Evolutionary conservation across 208 protist species (phyloP).

Genomic region (Novymonas esmeraldas): DNA sequence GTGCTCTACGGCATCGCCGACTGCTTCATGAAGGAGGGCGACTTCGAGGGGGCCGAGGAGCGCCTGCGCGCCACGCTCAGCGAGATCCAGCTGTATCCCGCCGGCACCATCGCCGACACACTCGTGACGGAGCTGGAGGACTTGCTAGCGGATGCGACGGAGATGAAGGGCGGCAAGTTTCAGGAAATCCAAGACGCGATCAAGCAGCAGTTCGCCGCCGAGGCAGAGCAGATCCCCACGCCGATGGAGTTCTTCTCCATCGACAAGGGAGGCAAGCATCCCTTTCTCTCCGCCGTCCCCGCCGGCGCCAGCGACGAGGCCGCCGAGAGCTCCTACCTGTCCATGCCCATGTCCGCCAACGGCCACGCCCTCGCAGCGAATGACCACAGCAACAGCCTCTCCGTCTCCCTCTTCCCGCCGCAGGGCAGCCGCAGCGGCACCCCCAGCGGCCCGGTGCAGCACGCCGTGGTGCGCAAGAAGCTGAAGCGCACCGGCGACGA

Average conservation of each 20-base stretch:
- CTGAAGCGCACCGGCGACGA: slow-evolving; percentile 43
- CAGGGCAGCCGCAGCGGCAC: slow-evolving; percentile 55
- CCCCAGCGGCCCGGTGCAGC: slow-evolving; percentile 44
- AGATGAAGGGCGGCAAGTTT: slow-evolving; percentile 83
- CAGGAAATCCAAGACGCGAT: slow-evolving; percentile 69
- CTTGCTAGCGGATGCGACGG: slow-evolving; percentile 71
- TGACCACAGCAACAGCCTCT: slow-evolving; percentile 74
- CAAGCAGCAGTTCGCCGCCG: slow-evolving; percentile 67
- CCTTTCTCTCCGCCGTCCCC: slow-evolving; percentile 69
- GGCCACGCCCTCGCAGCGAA: slow-evolving; percentile 49
- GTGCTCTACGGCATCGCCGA: slow-evolving; percentile 82
- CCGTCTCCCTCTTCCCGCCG: slow-evolving; percentile 76
- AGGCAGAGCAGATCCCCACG: slow-evolving; percentile 63
- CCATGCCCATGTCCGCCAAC: slow-evolving; percentile 74
- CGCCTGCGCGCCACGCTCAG: slow-evolving; percentile 62
- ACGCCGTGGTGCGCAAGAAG: slow-evolving; percentile 73
- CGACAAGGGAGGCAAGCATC: slow-evolving; percentile 42
- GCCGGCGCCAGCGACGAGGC: slow-evolving; percentile 33
- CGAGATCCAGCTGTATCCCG: slow-evolving; percentile 61
- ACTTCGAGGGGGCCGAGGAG: slow-evolving; percentile 84
- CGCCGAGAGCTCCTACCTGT: slow-evolving; percentile 59
- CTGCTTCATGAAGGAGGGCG: slow-evolving; percentile 84
- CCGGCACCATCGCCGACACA: slow-evolving; percentile 43
- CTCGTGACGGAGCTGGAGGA: slow-evolving; percentile 75
- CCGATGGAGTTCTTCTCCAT: slow-evolving; percentile 67